phyloP scores from a whole-genome alignment of 2,329 filamentous ascomycete species.

The Fusarium continuum region DNA sequence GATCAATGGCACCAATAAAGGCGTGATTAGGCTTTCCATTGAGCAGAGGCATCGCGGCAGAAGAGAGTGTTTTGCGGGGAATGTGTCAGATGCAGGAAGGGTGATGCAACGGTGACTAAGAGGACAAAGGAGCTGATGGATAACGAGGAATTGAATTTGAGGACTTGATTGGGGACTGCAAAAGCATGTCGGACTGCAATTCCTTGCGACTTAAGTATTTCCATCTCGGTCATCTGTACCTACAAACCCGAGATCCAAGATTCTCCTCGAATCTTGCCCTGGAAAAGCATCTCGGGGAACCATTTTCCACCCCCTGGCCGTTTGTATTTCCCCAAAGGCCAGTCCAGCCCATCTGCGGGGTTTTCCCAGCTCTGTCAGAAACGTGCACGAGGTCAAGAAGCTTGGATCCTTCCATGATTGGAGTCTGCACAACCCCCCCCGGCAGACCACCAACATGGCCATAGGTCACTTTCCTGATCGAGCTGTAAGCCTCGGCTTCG shows the following conservation, averaged over 20 bases:
- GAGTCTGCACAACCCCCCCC: neutral
- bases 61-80: conserved; percentile 20
- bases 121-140: neutral
- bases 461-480: conserved; percentile 10
- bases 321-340: conserved; percentile 18
- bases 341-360: no score
- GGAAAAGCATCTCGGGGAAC: conserved; percentile 19
- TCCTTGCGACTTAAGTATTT: conserved; percentile 29
- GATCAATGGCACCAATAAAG: conserved; percentile 81
- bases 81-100: conserved; percentile 8
- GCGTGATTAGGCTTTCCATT: conserved; percentile 38
- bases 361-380: conserved; percentile 6
- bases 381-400: conserved; percentile 7
- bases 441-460: conserved; percentile 13
- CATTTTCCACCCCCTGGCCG: conserved; percentile 12
- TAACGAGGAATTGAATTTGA: neutral
- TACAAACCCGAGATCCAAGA: conserved; percentile 14
- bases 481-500: conserved; percentile 27
- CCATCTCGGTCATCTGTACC: conserved; percentile 5
- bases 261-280: neutral
- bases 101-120: conserved; percentile 20
- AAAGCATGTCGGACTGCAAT: conserved; percentile 12
- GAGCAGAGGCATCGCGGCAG: conserved; percentile 46
- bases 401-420: conserved; percentile 5
- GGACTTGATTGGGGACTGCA: conserved; percentile 12